Evolutionary conservation across 257 asterid genomes (phyloP), one percentile per base, ranked within the genome.

Genomic region (Solanum virginianum): DNA sequence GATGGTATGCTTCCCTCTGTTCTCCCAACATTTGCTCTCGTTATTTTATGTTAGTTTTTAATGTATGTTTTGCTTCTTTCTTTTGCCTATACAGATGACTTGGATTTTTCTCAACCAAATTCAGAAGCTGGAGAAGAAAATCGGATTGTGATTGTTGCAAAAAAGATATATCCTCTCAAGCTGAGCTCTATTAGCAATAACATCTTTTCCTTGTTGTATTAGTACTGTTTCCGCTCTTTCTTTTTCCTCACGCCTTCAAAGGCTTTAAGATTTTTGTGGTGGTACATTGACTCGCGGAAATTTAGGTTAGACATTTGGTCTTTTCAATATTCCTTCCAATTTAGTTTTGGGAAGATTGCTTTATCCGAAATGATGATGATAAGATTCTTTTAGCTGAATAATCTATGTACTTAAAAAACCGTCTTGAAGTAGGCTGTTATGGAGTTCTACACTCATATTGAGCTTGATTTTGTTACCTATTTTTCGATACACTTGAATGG

Each of bases 31-130:
- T 5, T 60, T 8, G 3, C 32, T 32, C 57, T 74, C 22, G 24
- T 2, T 16, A 39, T 32, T 43, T n/a, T 16, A 10, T 10, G 45
- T n/a, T 12, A 10, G 17, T 26, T 45, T 60, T 10, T 16, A 26
- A 79, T 15, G 20, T 5, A 63, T 49, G 14, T 17, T 32, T 69
- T 7, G 11, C 24, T 49, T 53, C 54, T 7, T 85, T 32, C 15
- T 60, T 43, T 74, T 72, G 59, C 56, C 59, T 13, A 22, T 85
- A 91, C 98, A 95, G 98, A 92, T 95, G 98, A 97, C 99, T 54
- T 95, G 98, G 98, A 97, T 97, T 83, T 95, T 90, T 95, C 92
- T 97, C 80, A 93, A 92, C 93, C 98, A 95, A 88, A 92, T 97
- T 88, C 92, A 92, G 91, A 97, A 95, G 83, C 36, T 88, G 10